Evolutionary conservation across 1,139 yeast genomes (phyloP).

Genomic region (Pichia sp.): DNA sequence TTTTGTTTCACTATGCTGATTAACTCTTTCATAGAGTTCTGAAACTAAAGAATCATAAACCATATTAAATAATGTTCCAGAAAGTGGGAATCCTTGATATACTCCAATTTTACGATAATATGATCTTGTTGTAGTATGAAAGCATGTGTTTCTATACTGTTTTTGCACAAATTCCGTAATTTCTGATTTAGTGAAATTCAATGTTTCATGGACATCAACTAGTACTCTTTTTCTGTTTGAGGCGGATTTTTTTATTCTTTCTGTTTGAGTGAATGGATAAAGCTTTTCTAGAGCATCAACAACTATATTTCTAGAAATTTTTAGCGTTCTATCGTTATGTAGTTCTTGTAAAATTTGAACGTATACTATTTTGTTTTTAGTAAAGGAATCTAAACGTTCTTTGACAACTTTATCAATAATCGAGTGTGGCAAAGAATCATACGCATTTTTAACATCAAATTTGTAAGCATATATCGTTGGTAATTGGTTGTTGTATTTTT

Average conservation of each 20-base stretch:
- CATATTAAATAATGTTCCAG: conserved; percentile 69
- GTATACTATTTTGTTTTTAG: conserved; percentile 10
- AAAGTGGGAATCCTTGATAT: conserved; percentile 82
- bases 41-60: conserved; percentile 61
- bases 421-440: conserved; percentile 61
- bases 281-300: conserved; percentile 7
- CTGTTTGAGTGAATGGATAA: background rate
- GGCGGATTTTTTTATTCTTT: background rate
- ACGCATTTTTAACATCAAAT: conserved; percentile 76
- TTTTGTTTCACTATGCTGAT: conserved; percentile 30
- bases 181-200: conserved; percentile 28
- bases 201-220: conserved; percentile 31
- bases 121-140: conserved; percentile 32
- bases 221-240: background rate
- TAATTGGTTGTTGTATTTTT: conserved; percentile 20
- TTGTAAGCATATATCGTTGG: conserved; percentile 51
- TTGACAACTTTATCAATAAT: conserved; percentile 35
- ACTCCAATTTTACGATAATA: conserved; percentile 59
- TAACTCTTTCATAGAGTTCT: conserved; percentile 21
- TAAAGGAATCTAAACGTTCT: conserved; percentile 17
- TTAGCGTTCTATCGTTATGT: conserved; percentile 1
- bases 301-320: conserved; percentile 2
- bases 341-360: conserved; percentile 13
- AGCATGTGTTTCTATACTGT: conserved; percentile 38
- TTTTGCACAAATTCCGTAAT: conserved; percentile 30